A percentile compares a stretch with the other conserved stretches of the same genome.
These are phyloP conservation scores for Dendrocalamus sinicus DNA, from an alignment of 176 grass and related monocot species.

Conservation along the genomic window DNA sequence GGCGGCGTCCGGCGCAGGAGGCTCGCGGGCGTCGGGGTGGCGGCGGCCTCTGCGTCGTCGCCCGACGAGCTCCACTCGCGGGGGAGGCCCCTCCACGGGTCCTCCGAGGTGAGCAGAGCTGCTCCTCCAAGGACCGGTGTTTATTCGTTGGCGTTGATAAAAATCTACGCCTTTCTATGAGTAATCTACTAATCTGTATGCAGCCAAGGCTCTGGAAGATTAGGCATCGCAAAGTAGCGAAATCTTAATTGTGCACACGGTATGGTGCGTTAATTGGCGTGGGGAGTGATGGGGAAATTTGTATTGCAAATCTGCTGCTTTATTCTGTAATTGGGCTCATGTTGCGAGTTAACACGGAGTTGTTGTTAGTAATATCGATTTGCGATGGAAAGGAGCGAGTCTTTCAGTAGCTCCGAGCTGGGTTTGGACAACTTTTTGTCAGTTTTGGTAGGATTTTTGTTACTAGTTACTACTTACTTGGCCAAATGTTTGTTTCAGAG, in stretches of 20 bases:
- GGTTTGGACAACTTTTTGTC: not conserved
- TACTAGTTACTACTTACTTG: not conserved
- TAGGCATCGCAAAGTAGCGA: not conserved
- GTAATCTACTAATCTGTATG: not conserved
- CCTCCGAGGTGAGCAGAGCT: conserved; percentile 40
- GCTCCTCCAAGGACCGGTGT: not conserved
- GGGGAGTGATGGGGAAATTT: not conserved
- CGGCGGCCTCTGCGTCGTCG: conserved; percentile 32
- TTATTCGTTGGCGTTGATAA: not conserved
- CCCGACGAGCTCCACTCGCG: conserved; percentile 44
- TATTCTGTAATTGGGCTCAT: not conserved
- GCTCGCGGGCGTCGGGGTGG: conserved; percentile 11
- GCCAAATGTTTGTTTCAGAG: not conserved
- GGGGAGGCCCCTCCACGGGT: conserved; percentile 15
- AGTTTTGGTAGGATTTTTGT: not conserved
- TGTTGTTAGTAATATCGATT: not conserved
- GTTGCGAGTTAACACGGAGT: not conserved
- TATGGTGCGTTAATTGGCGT: not conserved
- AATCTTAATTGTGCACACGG: not conserved
- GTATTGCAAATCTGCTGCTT: not conserved
- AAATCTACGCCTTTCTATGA: too few relatives aligned
- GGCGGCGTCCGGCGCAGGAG: conserved; percentile 17
- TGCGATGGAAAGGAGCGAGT: not conserved
- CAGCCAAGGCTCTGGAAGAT: not conserved
- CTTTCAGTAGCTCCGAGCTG: not conserved